Percentiles rank a stretch among this genome's conserved stretches.
These are phyloP conservation scores for Pichia sp. DNA, from an alignment of 1,139 yeast genomes.

Conservation along the genomic window DNA sequence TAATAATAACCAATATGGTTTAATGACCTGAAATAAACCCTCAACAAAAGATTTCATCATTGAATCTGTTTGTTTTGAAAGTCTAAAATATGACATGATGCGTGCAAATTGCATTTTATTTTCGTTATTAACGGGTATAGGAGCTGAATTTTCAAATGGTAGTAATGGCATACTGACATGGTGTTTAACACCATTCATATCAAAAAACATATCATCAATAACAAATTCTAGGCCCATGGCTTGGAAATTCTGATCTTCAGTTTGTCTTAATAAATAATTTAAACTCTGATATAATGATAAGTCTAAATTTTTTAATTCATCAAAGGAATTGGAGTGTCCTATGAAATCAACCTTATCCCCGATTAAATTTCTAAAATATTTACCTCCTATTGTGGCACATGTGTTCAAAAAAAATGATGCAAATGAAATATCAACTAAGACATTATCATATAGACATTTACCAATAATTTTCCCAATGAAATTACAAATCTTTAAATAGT, in stretches of 20 bases:
- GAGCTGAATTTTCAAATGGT: constrained; percentile 27
- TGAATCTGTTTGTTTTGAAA: constrained; percentile 53
- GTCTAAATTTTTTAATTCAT: constrained; percentile 73
- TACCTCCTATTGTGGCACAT: constrained; percentile 42
- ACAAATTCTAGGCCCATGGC: constrained; percentile 63
- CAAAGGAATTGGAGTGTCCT: constrained; percentile 52
- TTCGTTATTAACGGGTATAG: constrained; percentile 35
- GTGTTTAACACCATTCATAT: constrained; percentile 19
- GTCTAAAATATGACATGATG: constrained; percentile 69
- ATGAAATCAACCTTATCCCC: constrained; percentile 19
- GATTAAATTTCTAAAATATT: constrained; percentile 8
- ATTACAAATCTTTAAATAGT: constrained; percentile 29
- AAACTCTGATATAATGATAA: constrained; percentile 58
- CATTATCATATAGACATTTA: constrained; percentile 81
- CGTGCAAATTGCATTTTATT: constrained; percentile 74
- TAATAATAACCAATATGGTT: constrained; percentile 72
- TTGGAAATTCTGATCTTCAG: constrained; percentile 45
- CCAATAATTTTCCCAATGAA: constrained; percentile 83
- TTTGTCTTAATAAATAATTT: constrained; percentile 53
- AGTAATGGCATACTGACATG: constrained; percentile 49
- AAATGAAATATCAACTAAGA: constrained; percentile 75
- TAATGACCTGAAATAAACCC: constrained; percentile 65
- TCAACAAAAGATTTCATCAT: constrained; percentile 62
- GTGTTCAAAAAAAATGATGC: constrained; percentile 74
- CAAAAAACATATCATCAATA: constrained; percentile 40